Evolutionary conservation across 495 filamentous ascomycete species (phyloP).

Genomic region (Lasiosphaeriaceae sp.): DNA sequence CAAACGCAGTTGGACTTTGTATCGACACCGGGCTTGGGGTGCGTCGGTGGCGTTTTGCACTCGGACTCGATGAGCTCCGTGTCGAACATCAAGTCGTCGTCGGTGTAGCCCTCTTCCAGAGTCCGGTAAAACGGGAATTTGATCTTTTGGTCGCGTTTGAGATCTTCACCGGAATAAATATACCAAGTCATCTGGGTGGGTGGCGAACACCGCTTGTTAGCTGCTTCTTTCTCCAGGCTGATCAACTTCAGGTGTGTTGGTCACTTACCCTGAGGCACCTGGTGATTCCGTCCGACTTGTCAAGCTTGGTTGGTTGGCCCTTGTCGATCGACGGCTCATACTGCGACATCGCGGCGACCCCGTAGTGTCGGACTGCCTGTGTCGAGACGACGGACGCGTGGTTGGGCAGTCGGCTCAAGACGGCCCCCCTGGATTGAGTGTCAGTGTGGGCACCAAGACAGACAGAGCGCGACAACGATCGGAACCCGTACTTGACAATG

Average conservation of each 20-base stretch:
- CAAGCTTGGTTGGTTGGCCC: background rate
- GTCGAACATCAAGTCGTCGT: background rate
- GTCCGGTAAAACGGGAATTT: background rate
- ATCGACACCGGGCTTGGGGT: background rate
- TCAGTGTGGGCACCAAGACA: background rate
- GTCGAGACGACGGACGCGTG: background rate
- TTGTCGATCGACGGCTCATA: background rate
- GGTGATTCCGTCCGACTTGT: too few species aligned
- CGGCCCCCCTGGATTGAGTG: background rate
- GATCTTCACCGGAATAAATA: background rate
- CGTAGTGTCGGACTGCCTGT: background rate
- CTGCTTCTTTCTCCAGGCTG: too few species aligned
- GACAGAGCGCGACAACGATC: background rate
- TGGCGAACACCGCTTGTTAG: background rate
- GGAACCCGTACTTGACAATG: background rate
- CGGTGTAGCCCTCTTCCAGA: background rate
- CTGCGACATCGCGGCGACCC: background rate
- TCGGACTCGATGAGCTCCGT: background rate
- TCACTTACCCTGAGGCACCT: too few species aligned
- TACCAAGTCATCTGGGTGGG: slow-evolving; percentile 1
- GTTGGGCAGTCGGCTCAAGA: background rate
- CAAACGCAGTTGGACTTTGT: background rate
- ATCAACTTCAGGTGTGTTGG: too few species aligned
- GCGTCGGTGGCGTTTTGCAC: too few species aligned
- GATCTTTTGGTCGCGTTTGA: slow-evolving; percentile 2